Evolutionary conservation across 768 basidiomycete genomes (phyloP), one percentile per base, ranked within the genome.

Genomic region (Trametes cubensis): DNA sequence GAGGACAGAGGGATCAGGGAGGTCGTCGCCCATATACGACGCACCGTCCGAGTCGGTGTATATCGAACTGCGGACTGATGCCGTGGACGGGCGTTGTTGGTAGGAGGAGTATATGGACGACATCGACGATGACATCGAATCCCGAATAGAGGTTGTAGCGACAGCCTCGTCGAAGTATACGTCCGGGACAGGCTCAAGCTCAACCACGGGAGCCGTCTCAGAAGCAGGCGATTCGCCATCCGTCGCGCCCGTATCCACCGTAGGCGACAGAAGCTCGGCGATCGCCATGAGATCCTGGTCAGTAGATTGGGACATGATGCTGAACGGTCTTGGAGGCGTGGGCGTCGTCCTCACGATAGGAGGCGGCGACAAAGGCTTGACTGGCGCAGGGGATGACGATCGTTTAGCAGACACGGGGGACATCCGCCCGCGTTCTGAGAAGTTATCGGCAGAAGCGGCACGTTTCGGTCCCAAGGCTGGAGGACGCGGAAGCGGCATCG

Each of bases 211-310:
- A 23, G 46, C 23, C 13, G 51, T 39, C 55, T 73, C 74, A 46
- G 71, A 70, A 6, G 25, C 38, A n/a, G 70, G 71, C 56, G 71
- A 70, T 10, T 69, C 69, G 28, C 57, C 46, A 46, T 67, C 71
- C 20, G 13, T 64, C 8, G 44, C 50, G 17, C 61, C 38, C 25
- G 74, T 70, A 17, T 68, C 70, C 21, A 76, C 64, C 30, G 72
- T 63, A 1, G 76, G 74, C 13, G 79, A 75, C 59, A 85, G 74
- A 44, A 83, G 70, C 28, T 83, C 83, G 2, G 80, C 78, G 49
- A 85, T 71, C n/a, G 79, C 81, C n/a, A 76, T 69, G 15, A 85
- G 75, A 61, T 85, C 84, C 30, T 72, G 67, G 51, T 85, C 84
- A 11, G 83, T 82, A 14, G 75, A 72, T 7, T 78, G 70, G 4